Conservation (phyloP, 2,329 filamentous ascomycete genomes). For the Ilyonectria robusta region DNA sequence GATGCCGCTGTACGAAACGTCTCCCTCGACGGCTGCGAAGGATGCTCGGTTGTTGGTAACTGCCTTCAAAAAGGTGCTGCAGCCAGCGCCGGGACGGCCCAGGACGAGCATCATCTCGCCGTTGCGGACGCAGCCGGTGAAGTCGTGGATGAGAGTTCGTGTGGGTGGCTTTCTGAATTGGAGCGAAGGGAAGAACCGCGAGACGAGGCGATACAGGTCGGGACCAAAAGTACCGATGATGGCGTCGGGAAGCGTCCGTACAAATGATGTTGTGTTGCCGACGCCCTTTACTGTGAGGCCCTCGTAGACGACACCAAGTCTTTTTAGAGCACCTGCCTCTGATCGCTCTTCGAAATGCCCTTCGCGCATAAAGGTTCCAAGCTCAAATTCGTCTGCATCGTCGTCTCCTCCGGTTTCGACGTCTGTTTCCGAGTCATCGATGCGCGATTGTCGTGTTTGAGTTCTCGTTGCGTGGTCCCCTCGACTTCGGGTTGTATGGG, state of each 20-base stretch:
- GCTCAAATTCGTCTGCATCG: conserved; percentile 73
- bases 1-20: conserved; percentile 81
- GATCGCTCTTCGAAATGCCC: conserved; percentile 83
- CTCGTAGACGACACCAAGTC: conserved; percentile 83
- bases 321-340: conserved; percentile 76
- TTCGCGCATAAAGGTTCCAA: conserved; percentile 79
- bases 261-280: conserved; percentile 76
- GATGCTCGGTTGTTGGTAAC: conserved; percentile 78
- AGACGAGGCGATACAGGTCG: conserved; percentile 78
- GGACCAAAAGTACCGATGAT: conserved; percentile 85
- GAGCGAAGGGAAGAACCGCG: conserved; percentile 54
- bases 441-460: conserved; percentile 44
- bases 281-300: conserved; percentile 82
- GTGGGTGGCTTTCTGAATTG: conserved; percentile 42
- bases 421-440: conserved; percentile 55
- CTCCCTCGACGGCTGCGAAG: conserved; percentile 77
- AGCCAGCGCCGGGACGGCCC: conserved; percentile 81
- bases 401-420: conserved; percentile 31
- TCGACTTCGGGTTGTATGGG: conserved; percentile 23
- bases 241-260: conserved; percentile 80
- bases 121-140: conserved; percentile 53
- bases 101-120: conserved; percentile 63
- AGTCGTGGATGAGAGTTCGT: conserved; percentile 49
- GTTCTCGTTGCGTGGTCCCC: conserved; percentile 36
- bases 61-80: conserved; percentile 82